These are phyloP conservation scores for Amanita muscaria DNA, from an alignment of 768 basidiomycete genomes.

Conservation along the genomic window DNA sequence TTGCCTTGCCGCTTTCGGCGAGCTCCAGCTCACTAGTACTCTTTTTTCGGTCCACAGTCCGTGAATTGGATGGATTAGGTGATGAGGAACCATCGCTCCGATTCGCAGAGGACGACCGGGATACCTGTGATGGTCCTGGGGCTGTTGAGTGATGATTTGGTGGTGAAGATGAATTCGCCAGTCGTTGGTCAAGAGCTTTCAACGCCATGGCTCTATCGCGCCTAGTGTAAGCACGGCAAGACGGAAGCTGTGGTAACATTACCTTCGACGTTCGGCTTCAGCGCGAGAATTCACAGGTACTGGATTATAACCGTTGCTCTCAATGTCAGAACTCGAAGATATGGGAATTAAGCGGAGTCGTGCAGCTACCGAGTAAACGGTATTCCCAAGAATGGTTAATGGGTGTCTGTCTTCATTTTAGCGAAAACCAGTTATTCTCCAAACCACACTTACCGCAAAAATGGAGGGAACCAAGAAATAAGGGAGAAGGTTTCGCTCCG, in stretches of 20 bases:
- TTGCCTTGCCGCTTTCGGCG: slow-evolving; percentile 23
- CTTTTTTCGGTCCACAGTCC: slow-evolving; percentile 21
- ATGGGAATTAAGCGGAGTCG: slow-evolving; percentile 71
- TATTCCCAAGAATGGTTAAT: slow-evolving; percentile 56
- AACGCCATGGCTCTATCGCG: slow-evolving; percentile 78
- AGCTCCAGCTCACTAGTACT: slow-evolving; percentile 27
- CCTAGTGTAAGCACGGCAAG: slow-evolving; percentile 1
- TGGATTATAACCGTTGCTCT: slow-evolving; percentile 61
- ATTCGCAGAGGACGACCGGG: slow-evolving; percentile 24
- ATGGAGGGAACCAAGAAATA: slow-evolving; percentile 93
- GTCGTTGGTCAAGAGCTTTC: slow-evolving; percentile 90
- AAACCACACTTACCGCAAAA: slow-evolving; percentile 65
- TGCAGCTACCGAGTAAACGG: slow-evolving; percentile 56
- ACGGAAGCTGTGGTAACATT: slow-evolving; percentile 15
- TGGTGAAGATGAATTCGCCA: slow-evolving; percentile 58
- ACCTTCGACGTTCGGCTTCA: slow-evolving; percentile 95
- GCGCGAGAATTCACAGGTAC: slow-evolving; percentile 86
- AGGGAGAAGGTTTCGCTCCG: slow-evolving; percentile 95
- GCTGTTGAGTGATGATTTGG: slow-evolving; percentile 27
- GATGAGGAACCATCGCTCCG: slow-evolving; percentile 22
- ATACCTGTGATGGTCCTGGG: slow-evolving; percentile 19
- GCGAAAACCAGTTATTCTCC: neutral
- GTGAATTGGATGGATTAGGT: slow-evolving; percentile 14
- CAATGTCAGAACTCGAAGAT: slow-evolving; percentile 47
- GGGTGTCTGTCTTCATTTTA: slow-evolving; percentile 47